Base-by-base conservation (phyloP, 306 rosid genomes). In the Gastrolobium bilobum region DNA sequence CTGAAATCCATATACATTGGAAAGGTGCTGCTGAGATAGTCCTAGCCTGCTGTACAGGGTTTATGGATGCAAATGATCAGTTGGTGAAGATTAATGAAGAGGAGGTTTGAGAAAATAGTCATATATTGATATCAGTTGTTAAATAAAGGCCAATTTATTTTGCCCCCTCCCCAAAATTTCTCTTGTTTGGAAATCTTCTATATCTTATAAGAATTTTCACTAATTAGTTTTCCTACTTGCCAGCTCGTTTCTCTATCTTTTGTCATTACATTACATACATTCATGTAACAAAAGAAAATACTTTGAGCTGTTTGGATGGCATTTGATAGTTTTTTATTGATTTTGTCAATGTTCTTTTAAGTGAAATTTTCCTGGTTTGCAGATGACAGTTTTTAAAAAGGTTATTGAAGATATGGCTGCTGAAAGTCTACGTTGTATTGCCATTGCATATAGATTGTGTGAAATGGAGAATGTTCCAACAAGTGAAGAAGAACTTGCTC, bases 21-120 rank as follows among this genome's bases (percentile, higher is more conserved):
- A 94, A 94, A 85, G 98, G 98, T 79, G 98, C 98, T 62, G 98
- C 98, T 59, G 98, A 94, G 81, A 81, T 94, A 66, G 86, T 94
- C 8, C 82, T 94, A 43, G 89, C 85, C 52, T 81, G 85, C 3
- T 94, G 98, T 75, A 81, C 93, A 0, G 10, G 42, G 31, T 90
- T 85, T 76, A 33, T 90, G 31, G 93, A 89, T 83, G 75, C 59
- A 11, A 51, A 85, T 71, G 87, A 73, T 76, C 85, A 84, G 5
- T 50, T 50, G 43, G 86, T 77, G 46, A 30, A 78, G 51, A 79
- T 94, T 96, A 92, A 87, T 79, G 81, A 94, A 47, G 90, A 86
- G 40, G 85, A 92, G 97, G 98, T 94, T 63, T 47, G 75, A 53
- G 44, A 74, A 52, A 58, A 38, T 71, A 57, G 40, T 79, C 65